Evolutionary conservation across 192 early-diverging fungal genomes (phyloP), one percentile per base, ranked within the genome.

Genomic region (Jimgerdemannia flammicorona): DNA sequence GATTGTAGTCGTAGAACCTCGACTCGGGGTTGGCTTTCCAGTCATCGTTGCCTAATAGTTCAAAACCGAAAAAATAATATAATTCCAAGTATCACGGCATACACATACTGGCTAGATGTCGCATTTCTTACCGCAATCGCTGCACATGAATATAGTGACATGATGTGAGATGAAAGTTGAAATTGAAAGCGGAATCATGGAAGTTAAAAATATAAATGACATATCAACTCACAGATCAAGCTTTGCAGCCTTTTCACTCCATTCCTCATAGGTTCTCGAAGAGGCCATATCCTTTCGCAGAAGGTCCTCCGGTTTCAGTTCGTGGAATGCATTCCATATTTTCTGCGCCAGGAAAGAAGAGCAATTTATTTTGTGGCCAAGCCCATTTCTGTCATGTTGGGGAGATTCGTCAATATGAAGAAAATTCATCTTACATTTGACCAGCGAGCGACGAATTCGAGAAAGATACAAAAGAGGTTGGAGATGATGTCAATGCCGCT

Each of bases 1-100:
- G 79, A 8, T 84, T 86, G 70, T 89, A 87, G 74, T 94, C 93
- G 70, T 91, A 94, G 8, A 87, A 70, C 65, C 74, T 80, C 3
- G 88, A 89, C 3, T 75, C 72, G 7, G 87, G 84, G 64, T 87
- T 80, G n/a, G 72, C 77, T 43, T 86, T 84, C 91, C 91, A 93
- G 40, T 72, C 76, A 72, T 91, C 87, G 40, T 87, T 85, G 14
- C 81, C 85, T 71, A 77, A 73, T 39, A 19, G n/a, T 8, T 20
- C n/a, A 73, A 3, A 11, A 18, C n/a, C 2, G 42, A 29, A 4
- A 75, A 70, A 44, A 72, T 75, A 67, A 41, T 40, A 14, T 69
- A 39, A 11, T 49, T 43, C 11, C 19, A 64, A 40, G 8, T 66
- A 44, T 59, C 66, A 42, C 20, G 69, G 65, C 20, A 44, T 70